phyloP scores from a whole-genome alignment of 176 grass and related monocot species.

The Leersia perrieri region DNA sequence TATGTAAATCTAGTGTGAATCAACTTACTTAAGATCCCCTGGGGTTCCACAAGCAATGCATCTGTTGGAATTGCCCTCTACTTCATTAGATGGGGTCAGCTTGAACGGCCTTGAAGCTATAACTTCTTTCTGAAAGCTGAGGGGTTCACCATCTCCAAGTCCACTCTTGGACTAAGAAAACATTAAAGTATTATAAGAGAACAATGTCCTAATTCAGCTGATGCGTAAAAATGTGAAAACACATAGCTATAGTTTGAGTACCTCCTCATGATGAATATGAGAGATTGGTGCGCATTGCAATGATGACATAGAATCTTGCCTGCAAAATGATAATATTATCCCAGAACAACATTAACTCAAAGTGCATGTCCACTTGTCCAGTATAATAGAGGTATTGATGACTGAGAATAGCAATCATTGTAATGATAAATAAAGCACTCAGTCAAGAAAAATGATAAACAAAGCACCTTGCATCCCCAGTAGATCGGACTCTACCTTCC shows the following conservation, averaged over 20 bases:
- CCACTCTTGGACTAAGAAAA: constrained; percentile 28
- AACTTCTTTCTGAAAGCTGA: constrained; percentile 24
- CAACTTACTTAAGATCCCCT: constrained; percentile 62
- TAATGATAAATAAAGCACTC: neutral
- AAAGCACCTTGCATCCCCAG: constrained; percentile 36
- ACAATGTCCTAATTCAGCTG: neutral
- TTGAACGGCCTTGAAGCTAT: constrained; percentile 26
- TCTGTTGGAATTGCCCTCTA: constrained; percentile 19
- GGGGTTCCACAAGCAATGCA: constrained; percentile 54
- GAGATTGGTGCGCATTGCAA: constrained; percentile 9
- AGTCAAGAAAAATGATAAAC: neutral
- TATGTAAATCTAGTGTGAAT: constrained; percentile 9
- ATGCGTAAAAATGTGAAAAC: constrained; percentile 18
- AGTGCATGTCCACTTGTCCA: constrained; percentile 23
- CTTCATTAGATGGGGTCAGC: constrained; percentile 27
- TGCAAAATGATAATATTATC: constrained; percentile 28
- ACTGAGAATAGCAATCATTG: neutral
- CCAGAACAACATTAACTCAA: constrained; percentile 11
- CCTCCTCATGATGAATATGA: constrained; percentile 22
- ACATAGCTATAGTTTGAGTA: constrained; percentile 14
- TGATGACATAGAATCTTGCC: constrained; percentile 27
- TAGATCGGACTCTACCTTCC: constrained; percentile 12
- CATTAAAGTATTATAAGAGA: constrained; percentile 22
- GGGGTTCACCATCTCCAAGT: constrained; percentile 14
- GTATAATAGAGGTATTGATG: neutral